Percentiles rank a stretch among this genome's conserved stretches.
phyloP scores from a whole-genome alignment of 2,329 filamentous ascomycete species.

The Coleophoma cylindrospora region DNA sequence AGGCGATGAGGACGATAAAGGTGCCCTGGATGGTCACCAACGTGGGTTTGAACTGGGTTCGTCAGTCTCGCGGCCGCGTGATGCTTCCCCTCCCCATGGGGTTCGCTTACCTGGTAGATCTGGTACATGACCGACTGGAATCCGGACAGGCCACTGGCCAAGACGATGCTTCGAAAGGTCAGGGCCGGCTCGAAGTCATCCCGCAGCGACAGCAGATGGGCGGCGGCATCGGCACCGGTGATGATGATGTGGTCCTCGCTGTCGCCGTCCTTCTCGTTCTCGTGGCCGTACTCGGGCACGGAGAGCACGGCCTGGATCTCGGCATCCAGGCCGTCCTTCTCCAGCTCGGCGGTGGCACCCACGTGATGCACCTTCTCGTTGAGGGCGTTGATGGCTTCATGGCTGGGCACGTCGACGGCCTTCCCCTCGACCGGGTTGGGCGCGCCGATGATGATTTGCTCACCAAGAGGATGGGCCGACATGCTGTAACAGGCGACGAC shows the following conservation, averaged over 20 bases:
- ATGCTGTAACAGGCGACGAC: constrained; percentile 7
- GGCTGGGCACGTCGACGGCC: constrained; percentile 23
- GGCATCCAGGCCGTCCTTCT: constrained; percentile 5
- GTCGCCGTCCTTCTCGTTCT: constrained; percentile 25
- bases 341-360: constrained; percentile 4
- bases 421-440: constrained; percentile 26
- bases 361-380: constrained; percentile 22
- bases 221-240: constrained; percentile 45
- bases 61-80: too few relatives aligned
- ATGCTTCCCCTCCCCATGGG: too few relatives aligned
- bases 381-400: constrained; percentile 18
- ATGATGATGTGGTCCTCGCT: constrained; percentile 41
- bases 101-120: constrained; percentile 42
- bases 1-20: constrained; percentile 52
- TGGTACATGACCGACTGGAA: constrained; percentile 52
- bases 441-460: constrained; percentile 21
- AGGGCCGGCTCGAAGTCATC: constrained; percentile 47
- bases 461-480: constrained; percentile 7
- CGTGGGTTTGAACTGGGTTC: constrained; percentile 46
- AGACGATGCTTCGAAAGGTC: constrained; percentile 46
- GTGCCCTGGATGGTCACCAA: constrained; percentile 41
- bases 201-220: constrained; percentile 42
- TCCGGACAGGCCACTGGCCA: constrained; percentile 42
- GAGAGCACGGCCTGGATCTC: constrained; percentile 17
- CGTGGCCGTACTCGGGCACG: constrained; percentile 10